Conservation (phyloP, 139 green algal species). For the Monoraphidium neglectum region DNA sequence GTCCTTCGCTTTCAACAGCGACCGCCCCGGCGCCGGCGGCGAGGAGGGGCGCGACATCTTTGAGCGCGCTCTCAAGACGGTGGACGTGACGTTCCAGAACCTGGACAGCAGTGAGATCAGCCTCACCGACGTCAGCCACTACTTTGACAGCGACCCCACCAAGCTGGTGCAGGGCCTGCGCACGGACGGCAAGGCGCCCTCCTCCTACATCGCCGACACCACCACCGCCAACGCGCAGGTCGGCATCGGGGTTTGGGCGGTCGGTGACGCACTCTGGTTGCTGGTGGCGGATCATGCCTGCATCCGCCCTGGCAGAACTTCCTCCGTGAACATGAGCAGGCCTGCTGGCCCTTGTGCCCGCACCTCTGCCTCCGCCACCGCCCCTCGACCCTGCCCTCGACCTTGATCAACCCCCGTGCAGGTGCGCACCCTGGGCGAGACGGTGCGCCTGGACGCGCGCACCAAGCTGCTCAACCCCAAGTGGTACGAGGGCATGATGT, state of each 20-base stretch:
- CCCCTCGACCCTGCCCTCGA: too few species aligned
- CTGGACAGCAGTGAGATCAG: conserved; percentile 98
- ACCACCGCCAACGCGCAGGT: conserved; percentile 98
- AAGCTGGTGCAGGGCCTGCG: conserved; percentile 96
- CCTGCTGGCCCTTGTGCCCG: too few species aligned
- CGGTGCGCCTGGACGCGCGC: conserved; percentile 95
- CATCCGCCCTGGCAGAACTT: neutral
- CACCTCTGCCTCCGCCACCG: too few species aligned
- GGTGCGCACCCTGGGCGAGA: conserved; percentile 94
- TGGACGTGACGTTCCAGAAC: conserved; percentile 99
- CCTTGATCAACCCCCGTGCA: conserved; percentile 27
- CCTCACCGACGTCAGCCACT: conserved; percentile 97
- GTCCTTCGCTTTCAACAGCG: conserved; percentile 98
- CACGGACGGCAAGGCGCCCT: conserved; percentile 84
- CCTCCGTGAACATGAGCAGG: neutral
- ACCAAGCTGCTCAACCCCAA: conserved; percentile 99
- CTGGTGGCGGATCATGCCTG: conserved; percentile 1
- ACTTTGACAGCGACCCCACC: conserved; percentile 98
- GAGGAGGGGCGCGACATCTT: conserved; percentile 91
- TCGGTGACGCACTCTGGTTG: neutral
- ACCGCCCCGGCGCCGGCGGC: conserved; percentile 90
- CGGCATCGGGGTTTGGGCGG: neutral
- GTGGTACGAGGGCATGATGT: conserved; percentile 99
- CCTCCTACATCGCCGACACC: conserved; percentile 97
- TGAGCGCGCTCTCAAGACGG: conserved; percentile 94